Evolutionary conservation across 768 basidiomycete genomes (phyloP).

Genomic region (Pholiota molesta): DNA sequence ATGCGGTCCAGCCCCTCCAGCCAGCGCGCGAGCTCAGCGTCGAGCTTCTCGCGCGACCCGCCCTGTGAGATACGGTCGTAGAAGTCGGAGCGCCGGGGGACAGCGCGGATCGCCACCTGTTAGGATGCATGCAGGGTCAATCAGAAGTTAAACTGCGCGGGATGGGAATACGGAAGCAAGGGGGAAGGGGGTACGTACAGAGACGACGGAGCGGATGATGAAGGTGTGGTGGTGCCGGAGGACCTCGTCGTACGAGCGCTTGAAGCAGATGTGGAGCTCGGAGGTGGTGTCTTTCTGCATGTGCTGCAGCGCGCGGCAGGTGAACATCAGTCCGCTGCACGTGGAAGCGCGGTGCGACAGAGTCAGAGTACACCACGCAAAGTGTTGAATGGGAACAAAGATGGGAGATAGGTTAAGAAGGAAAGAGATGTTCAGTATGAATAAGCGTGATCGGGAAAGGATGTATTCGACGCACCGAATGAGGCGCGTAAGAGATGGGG

Average conservation of each 20-base stretch:
- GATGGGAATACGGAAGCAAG: no score
- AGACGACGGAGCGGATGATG: conserved; percentile 64
- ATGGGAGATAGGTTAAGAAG: no score
- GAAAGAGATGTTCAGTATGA: neutral
- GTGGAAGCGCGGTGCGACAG: neutral
- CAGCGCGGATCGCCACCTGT: conserved; percentile 62
- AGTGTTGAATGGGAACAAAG: no score
- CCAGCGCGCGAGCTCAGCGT: conserved; percentile 60
- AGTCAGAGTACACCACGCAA: neutral
- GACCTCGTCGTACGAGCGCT: conserved; percentile 68
- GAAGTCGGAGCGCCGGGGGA: conserved; percentile 64
- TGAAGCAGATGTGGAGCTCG: conserved; percentile 71
- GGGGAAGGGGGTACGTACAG: conserved; percentile 41
- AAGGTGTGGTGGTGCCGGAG: conserved; percentile 70
- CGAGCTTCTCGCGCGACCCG: conserved; percentile 55
- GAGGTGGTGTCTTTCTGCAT: conserved; percentile 56
- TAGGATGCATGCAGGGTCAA: no score
- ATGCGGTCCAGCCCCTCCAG: conserved; percentile 57
- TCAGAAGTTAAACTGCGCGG: no score
- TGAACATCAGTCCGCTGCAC: conserved; percentile 65
- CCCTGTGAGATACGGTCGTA: conserved; percentile 65
- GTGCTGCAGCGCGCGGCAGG: conserved; percentile 67
- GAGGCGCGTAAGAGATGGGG: conserved; percentile 65
- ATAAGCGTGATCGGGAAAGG: neutral
- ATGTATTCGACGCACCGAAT: conserved; percentile 50